Conservation (phyloP, 2,329 filamentous ascomycete genomes). For the Verticillium nubilum region DNA sequence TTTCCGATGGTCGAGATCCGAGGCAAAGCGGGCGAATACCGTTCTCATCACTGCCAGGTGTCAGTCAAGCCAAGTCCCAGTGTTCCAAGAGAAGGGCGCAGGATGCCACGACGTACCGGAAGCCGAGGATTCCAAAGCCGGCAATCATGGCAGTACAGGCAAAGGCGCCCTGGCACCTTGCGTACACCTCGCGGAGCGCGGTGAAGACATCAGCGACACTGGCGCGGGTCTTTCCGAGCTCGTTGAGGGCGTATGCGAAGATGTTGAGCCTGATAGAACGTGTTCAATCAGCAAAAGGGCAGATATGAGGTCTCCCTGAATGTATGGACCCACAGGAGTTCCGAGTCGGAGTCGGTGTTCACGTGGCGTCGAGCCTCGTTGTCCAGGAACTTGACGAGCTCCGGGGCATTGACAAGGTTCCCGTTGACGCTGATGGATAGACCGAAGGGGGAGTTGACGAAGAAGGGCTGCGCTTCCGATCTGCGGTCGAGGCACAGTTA, state of each 20-base stretch:
- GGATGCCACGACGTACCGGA: constrained; percentile 41
- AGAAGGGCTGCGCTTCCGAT: constrained; percentile 82
- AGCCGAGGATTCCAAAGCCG: constrained; percentile 73
- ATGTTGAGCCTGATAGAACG: constrained; percentile 58
- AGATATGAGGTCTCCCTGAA: not conserved
- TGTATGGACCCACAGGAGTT: constrained; percentile 51
- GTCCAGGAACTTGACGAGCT: constrained; percentile 67
- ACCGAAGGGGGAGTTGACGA: constrained; percentile 73
- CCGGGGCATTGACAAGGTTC: constrained; percentile 73
- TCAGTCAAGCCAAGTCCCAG: constrained; percentile 5
- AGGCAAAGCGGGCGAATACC: constrained; percentile 80
- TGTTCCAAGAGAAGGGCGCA: no score
- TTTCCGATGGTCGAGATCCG: constrained; percentile 65
- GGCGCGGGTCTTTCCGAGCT: constrained; percentile 75
- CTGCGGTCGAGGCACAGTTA: constrained; percentile 41
- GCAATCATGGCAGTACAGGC: constrained; percentile 80
- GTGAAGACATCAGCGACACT: constrained; percentile 74
- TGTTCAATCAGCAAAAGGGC: not conserved
- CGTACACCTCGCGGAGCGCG: constrained; percentile 66
- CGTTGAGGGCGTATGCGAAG: constrained; percentile 74
- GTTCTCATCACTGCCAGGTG: constrained; percentile 28
- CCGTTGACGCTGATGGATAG: constrained; percentile 81
- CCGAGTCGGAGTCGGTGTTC: constrained; percentile 86
- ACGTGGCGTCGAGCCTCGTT: constrained; percentile 76
- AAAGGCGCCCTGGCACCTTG: constrained; percentile 67